Evolutionary conservation across 345 rosid genomes (phyloP).

Genomic region (Eucalyptus decipiens): DNA sequence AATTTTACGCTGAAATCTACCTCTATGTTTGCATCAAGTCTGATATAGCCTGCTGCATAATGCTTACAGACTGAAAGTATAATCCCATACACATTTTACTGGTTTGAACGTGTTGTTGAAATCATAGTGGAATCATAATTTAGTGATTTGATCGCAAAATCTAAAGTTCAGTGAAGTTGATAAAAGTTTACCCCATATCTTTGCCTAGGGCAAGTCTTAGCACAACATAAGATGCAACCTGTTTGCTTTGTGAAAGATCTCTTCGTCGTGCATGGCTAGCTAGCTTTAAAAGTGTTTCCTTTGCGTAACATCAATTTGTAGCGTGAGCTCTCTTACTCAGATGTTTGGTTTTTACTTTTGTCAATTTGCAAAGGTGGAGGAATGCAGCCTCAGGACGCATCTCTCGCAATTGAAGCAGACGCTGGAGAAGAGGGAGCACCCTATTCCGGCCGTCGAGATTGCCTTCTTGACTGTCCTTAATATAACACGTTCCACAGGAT

Average conservation of each 20-base stretch:
- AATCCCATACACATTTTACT: background rate
- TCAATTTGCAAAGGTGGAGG: conserved; percentile 25
- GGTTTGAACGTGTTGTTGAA: background rate
- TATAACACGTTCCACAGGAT: background rate
- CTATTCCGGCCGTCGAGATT: background rate
- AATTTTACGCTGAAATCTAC: background rate
- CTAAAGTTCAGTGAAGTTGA: background rate
- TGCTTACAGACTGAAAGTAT: background rate
- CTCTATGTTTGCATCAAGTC: background rate
- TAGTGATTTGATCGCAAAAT: background rate
- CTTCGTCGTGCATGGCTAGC: background rate
- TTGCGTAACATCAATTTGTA: background rate
- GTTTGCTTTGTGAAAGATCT: background rate
- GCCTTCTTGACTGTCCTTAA: background rate
- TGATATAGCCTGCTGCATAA: background rate
- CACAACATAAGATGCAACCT: background rate
- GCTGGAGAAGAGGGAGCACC: conserved; percentile 6
- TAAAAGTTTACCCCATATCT: background rate
- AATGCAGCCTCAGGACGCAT: conserved; percentile 51
- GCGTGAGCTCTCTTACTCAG: background rate
- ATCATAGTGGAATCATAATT: background rate
- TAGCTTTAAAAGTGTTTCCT: background rate
- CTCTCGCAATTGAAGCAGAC: conserved; percentile 48
- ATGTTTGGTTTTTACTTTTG: background rate
- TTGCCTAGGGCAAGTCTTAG: background rate